Evolutionary conservation across 495 filamentous ascomycete species (phyloP).

Genomic region (Lepidopterella palustris): DNA sequence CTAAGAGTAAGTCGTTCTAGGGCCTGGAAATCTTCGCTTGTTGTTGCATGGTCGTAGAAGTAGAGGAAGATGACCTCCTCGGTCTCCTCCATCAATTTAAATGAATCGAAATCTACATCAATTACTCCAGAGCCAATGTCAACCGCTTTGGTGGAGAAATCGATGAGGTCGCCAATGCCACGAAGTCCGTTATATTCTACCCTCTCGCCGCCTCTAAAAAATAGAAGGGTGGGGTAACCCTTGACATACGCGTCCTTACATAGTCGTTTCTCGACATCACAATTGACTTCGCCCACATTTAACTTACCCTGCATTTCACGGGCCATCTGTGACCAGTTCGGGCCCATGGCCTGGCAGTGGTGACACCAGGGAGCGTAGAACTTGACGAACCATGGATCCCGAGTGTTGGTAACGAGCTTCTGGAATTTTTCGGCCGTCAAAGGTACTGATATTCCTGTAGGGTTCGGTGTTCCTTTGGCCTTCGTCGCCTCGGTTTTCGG

Average conservation of each 20-base stretch:
- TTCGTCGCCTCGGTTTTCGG: conserved; percentile 33
- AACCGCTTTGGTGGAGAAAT: conserved; percentile 79
- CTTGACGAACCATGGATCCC: conserved; percentile 96
- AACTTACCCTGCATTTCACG: conserved; percentile 81
- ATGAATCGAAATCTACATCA: conserved; percentile 67
- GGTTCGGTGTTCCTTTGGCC: conserved; percentile 42
- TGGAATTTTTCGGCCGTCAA: conserved; percentile 84
- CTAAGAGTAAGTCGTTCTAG: conserved; percentile 78
- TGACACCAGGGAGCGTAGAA: conserved; percentile 97
- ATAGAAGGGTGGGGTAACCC: conserved; percentile 82
- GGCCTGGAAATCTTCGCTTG: conserved; percentile 81
- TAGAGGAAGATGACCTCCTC: conserved; percentile 95
- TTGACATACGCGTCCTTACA: conserved; percentile 80
- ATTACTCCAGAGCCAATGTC: conserved; percentile 68
- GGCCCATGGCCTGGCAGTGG: conserved; percentile 87
- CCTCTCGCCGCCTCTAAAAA: conserved; percentile 85
- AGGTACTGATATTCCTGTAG: conserved; percentile 61
- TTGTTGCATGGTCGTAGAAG: conserved; percentile 93
- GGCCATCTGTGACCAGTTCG: conserved; percentile 82
- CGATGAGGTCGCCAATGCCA: conserved; percentile 83
- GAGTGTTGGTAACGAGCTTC: conserved; percentile 72
- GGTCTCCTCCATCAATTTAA: conserved; percentile 82
- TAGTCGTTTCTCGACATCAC: conserved; percentile 71
- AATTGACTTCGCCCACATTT: conserved; percentile 95
- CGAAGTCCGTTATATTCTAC: conserved; percentile 91